A percentile compares a stretch with the other conserved stretches of the same genome.
These are phyloP conservation scores for Phaeomoniella chlamydospora DNA, from an alignment of 2,329 filamentous ascomycete genomes.

Conservation along the genomic window DNA sequence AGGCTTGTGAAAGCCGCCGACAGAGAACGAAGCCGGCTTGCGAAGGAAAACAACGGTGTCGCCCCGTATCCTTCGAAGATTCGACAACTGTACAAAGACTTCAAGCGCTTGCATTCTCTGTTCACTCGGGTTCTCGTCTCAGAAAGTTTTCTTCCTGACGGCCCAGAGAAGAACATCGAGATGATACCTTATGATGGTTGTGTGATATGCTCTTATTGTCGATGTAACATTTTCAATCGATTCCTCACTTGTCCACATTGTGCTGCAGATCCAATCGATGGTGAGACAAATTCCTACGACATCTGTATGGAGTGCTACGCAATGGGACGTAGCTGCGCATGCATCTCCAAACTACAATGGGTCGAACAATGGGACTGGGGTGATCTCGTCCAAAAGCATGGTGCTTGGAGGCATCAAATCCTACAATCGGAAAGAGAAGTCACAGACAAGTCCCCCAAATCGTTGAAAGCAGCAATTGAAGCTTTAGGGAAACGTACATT, in stretches of 20 bases:
- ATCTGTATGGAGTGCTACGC: constrained; percentile 96
- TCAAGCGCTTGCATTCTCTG: constrained; percentile 62
- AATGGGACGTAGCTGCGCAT: constrained; percentile 90
- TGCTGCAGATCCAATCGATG: constrained; percentile 49
- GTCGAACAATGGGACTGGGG: constrained; percentile 87
- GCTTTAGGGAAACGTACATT: constrained; percentile 60
- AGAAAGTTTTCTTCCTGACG: constrained; percentile 63
- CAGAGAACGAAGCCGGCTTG: constrained; percentile 34
- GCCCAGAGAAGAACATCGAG: constrained; percentile 51
- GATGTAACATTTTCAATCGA: constrained; percentile 92
- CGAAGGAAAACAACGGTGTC: constrained; percentile 17
- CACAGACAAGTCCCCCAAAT: constrained; percentile 52
- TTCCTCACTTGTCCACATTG: constrained; percentile 89
- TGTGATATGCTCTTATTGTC: constrained; percentile 89
- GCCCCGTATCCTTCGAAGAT: constrained; percentile 29
- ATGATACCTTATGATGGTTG: constrained; percentile 74
- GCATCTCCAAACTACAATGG: constrained; percentile 75
- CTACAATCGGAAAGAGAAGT: constrained; percentile 57
- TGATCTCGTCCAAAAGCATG: constrained; percentile 62
- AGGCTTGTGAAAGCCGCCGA: constrained; percentile 42
- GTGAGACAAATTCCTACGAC: constrained; percentile 78
- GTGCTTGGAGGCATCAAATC: constrained; percentile 67
- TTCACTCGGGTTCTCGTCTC: constrained; percentile 69
- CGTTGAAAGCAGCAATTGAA: constrained; percentile 55
- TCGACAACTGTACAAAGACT: constrained; percentile 66